Evolutionary conservation across 1,139 yeast genomes (phyloP), one percentile per base, ranked within the genome.

Genomic region (Lodderomyces elongisporus): DNA sequence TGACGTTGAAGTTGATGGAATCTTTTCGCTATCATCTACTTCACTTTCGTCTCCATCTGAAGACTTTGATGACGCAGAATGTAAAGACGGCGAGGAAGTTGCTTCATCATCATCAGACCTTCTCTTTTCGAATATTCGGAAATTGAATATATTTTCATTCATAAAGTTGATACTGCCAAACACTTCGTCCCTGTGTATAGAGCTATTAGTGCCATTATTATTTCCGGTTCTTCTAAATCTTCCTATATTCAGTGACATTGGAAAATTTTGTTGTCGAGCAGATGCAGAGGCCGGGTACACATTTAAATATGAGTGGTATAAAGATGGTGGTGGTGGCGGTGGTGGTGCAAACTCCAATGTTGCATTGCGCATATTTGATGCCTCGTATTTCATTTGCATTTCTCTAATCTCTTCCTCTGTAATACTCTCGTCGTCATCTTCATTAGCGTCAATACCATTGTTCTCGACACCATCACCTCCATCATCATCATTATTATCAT

Each of bases 81-180:
- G n/a, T n/a, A n/a, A n/a, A n/a, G n/a, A n/a, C n/a, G n/a, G n/a
- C n/a, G n/a, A n/a, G n/a, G n/a, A n/a, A n/a, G n/a, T n/a, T n/a
- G n/a, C n/a, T n/a, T n/a, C n/a, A n/a, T n/a, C n/a, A n/a, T 6
- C 22, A 16, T 17, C 14, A 10, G 31, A 16, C 27, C 31, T 28
- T 29, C 15, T 29, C 14, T 22, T 22, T 25, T 53, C 54, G 42
- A 62, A 67, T 9, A 67, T 66, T 40, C 55, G 56, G 44, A 68
- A 68, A 40, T 65, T 66, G 47, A 64, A 66, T 10, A 63, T 56
- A 32, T 62, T 56, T 41, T 66, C 66, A 40, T 66, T 65, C 70
- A 65, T 66, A 39, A 68, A 56, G 34, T 58, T 63, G 16, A 68
- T 63, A 16, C 67, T 55, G 4, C 74, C 74, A 39, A 61, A 56